Evolutionary conservation across 225 moss, liverwort and hornwort genomes (phyloP), one percentile per base, ranked within the genome.

Genomic region (Thuidium tamariscinum): DNA sequence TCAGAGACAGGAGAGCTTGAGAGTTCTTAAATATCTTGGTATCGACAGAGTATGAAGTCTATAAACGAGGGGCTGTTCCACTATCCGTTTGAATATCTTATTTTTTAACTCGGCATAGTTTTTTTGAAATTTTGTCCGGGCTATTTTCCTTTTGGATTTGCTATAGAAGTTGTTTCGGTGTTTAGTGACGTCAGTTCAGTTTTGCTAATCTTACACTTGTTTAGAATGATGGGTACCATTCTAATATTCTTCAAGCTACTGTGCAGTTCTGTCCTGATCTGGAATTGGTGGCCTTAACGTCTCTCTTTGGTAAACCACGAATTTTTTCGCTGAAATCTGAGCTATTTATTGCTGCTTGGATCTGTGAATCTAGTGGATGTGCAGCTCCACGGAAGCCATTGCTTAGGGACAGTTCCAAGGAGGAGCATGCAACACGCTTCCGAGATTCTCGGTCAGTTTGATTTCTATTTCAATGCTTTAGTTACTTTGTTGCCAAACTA

Each of bases 361-460:
- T 69, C 36, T 82, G 75, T 89, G 86, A 68, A 56, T 93, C 88
- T 88, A 98, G 99, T 94, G 99, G 97, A 89, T 99, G 99, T 95
- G 99, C 97, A 89, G 96, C 97, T 82, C 96, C 95, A 81, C 89
- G 95, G 57, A 95, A 94, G 76, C 94, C 99, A 67, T 88, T 87
- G 37, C 30, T 89, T 79, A 89, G 91, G 56, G 96, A 95, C 26
- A 92, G 42, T 72, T 68, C 77, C 14, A 96, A 95, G 90, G 99
- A 97, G 51, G 99, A 97, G 68, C 81, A 90, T 55, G 89, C 92
- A 85, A 84, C 94, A 68, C 92, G 91, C 32, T 97, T 97, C 69
- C 91, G 93, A 87, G 96, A 96, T 80, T 94, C 96, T 36, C 96
- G 98, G 98, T 94, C 32, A 90, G 89, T 89, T 30, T 48, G 77